A percentile compares a stretch with the other conserved stretches of the same genome.
Evolutionary conservation across 164 flowering plant genomes (phyloP).

Genomic region (Umbilicus rupestris): DNA sequence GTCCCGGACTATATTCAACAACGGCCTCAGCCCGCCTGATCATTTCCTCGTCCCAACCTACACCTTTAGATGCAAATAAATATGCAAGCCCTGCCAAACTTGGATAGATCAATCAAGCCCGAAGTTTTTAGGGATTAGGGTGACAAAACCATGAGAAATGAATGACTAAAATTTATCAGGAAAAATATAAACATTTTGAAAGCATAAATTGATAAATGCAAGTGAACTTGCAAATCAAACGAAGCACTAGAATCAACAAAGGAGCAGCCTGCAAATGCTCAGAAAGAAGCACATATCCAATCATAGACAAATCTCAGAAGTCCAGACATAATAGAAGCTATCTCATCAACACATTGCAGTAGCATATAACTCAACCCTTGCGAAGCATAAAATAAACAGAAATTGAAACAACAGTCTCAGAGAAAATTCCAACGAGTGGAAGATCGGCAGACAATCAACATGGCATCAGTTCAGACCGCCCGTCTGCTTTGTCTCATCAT

Average conservation of each 20-base stretch:
- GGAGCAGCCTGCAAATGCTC: constrained; percentile 13
- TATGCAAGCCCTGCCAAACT: no score
- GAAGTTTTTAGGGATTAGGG: no score
- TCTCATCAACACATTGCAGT: constrained; percentile 38
- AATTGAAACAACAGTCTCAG: constrained; percentile 25
- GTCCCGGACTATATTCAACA: no score
- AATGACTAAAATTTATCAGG: no score
- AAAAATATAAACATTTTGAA: no score
- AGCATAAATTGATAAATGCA: no score
- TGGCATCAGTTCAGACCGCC: constrained; percentile 93
- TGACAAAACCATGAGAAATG: no score
- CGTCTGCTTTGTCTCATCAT: constrained; percentile 79
- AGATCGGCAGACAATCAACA: constrained; percentile 67
- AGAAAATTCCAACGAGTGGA: constrained; percentile 31
- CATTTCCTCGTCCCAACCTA: no score
- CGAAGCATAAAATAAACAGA: not conserved
- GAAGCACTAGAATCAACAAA: not conserved
- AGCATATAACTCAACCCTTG: not conserved
- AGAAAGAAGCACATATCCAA: constrained; percentile 19
- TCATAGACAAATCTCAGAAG: constrained; percentile 25
- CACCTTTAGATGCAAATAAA: no score
- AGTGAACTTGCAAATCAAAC: no score
- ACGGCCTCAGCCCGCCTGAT: no score
- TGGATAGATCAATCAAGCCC: no score
- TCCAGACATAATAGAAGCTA: constrained; percentile 33